Evolutionary conservation across 306 rosid species (phyloP).

Genomic region (Gillenia trifoliata): DNA sequence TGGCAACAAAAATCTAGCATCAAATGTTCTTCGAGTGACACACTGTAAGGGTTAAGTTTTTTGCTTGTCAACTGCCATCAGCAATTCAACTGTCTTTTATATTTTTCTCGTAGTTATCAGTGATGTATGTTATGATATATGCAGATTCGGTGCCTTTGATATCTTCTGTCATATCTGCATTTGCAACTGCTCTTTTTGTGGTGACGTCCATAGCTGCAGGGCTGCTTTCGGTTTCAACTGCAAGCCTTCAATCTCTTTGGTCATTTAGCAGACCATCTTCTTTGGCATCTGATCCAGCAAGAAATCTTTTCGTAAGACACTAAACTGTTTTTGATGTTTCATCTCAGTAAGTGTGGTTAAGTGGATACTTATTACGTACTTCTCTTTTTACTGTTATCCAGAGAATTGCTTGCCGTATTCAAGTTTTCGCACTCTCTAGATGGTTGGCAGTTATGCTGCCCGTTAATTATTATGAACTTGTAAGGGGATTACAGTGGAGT

Average conservation of each 20-base stretch:
- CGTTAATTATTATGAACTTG: constrained; percentile 66
- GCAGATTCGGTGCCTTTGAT: constrained; percentile 66
- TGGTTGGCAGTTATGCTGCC: constrained; percentile 76
- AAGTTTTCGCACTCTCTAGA: constrained; percentile 75
- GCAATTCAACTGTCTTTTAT: background rate
- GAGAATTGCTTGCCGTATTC: constrained; percentile 86
- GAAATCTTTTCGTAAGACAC: constrained; percentile 67
- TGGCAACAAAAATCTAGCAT: constrained; percentile 80
- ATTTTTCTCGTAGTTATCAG: background rate
- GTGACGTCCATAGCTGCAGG: constrained; percentile 64
- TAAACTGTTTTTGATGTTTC: constrained; percentile 12
- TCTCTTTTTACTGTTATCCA: constrained; percentile 34
- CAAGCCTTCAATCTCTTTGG: constrained; percentile 72
- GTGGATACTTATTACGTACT: no score
- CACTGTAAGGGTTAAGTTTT: constrained; percentile 61
- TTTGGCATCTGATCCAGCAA: constrained; percentile 64
- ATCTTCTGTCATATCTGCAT: constrained; percentile 49
- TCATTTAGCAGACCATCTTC: constrained; percentile 43
- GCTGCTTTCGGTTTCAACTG: constrained; percentile 68
- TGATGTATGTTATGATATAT: background rate
- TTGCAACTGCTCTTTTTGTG: constrained; percentile 58
- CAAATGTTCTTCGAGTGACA: constrained; percentile 82
- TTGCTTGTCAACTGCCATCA: constrained; percentile 2
- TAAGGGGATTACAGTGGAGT: constrained; percentile 71
- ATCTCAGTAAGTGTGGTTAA: no score